Base-by-base conservation (phyloP, 768 basidiomycete genomes). In the Phylloporus arenicola region DNA sequence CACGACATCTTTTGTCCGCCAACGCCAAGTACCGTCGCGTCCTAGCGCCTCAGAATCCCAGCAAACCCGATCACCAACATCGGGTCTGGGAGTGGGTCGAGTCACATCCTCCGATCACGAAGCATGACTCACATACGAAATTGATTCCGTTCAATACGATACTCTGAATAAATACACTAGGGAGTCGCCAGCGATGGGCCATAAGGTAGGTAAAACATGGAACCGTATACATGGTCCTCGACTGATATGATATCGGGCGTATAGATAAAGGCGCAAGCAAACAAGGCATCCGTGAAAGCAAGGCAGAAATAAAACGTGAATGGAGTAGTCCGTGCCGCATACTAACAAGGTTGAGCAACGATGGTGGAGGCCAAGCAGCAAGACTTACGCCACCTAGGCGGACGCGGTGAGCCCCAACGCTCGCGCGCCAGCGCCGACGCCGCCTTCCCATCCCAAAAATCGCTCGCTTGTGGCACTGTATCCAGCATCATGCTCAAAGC, bases 371-470 rank as follows among this genome's bases (percentile, higher is more conserved):
- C 20, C 50, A 37, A 43, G 50, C 22, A 49, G n/a, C 51, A 53
- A 39, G 34, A 62, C 65, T 67, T 53, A 66, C 67, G 42, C 53
- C 54, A 44, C 44, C 52, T 67, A 68, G 45, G 56, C 59, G 12
- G 67, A 68, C 2, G 62, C 67, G 29, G 67, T 68, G 50, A 90
- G 73, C 7, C 88, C 88, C 69, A 92, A 73, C 29, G 87, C 84
- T 17, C 89, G 77, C 31, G 90, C 90, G n/a, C 89, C 89, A 40
- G 88, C 84, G 29, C 90, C 89, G 17, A 71, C 69, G 13, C 77
- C 78, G 8, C 89, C 89, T 55, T 86, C 84, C 89, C 89, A 92
- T 19, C 83, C 87, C 11, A 79, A 65, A 67, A 92, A 92, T 43
- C 85, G 71, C 64, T 89, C 87, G 55, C 45, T 60, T 38, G 65